Evolutionary conservation across 768 basidiomycete genomes (phyloP).

Genomic region (Punctularia strigosozonata): DNA sequence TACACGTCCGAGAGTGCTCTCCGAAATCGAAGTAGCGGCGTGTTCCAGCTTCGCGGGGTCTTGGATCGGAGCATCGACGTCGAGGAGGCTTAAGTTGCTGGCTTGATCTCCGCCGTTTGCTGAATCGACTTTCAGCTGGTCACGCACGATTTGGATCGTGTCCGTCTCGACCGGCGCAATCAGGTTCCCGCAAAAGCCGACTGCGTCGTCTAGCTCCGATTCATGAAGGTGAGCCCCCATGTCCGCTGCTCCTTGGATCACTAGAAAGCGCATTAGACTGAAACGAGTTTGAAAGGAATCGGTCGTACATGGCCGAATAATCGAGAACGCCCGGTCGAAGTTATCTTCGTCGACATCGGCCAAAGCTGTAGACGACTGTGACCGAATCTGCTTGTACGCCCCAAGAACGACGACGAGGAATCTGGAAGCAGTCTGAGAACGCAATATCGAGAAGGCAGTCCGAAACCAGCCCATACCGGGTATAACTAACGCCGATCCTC

Average conservation of each 20-base stretch:
- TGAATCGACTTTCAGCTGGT: too few relatives aligned
- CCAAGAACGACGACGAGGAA: constrained; percentile 52
- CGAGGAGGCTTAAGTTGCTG: too few relatives aligned
- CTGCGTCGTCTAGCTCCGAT: background rate
- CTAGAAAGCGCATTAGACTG: background rate
- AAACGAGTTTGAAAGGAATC: background rate
- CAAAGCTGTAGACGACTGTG: constrained; percentile 37
- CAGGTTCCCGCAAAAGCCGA: background rate
- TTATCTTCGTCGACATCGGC: constrained; percentile 52
- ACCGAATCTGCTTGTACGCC: constrained; percentile 54
- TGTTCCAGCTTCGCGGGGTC: too few relatives aligned
- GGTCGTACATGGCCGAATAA: constrained; percentile 38
- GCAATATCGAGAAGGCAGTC: background rate
- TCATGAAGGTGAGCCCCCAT: background rate
- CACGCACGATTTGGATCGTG: too few relatives aligned
- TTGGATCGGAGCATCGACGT: too few relatives aligned
- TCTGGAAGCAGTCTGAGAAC: constrained; percentile 15
- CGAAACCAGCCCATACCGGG: background rate
- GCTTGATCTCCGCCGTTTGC: too few relatives aligned
- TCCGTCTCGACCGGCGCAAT: too few relatives aligned
- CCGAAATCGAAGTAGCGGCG: too few relatives aligned
- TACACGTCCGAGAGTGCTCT: too few relatives aligned
- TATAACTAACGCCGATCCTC: background rate
- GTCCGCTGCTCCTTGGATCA: background rate
- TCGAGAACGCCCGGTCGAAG: constrained; percentile 47